Base-by-base conservation (phyloP, 2,329 filamentous ascomycete species). In the Emergomyces pasteurianus region DNA sequence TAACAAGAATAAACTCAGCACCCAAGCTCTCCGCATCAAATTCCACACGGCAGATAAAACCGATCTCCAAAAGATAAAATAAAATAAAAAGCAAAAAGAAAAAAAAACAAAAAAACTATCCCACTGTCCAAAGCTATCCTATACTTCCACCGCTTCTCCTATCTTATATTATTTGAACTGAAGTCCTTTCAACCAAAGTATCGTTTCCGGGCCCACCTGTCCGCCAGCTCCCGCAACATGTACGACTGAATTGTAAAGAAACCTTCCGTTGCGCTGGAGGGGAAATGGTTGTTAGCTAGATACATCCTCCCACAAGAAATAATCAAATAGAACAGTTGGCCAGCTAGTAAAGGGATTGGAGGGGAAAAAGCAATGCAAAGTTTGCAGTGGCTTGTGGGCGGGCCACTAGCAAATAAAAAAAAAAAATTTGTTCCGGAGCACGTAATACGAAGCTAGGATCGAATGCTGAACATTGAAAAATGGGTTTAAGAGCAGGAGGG, bases 181-280 rank as follows among this genome's bases (percentile, higher is more conserved):
- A 31, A 42, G 63, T 23, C 46, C 14, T 60, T 58, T 75, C 74
- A 76, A 66, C 73, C 75, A 64, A 77, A 72, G 65, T 78, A 78
- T 63, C 76, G 69, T 67, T 76, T 76, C 61, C 76, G 72, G 68
- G 75, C 76, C 76, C 76, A 78, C 68, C 74, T 71, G 69, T 78
- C 81, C 67, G 77, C 81, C 65, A 79, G 77, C 69, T 80, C 69
- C 66, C 80, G 79, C 75, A 72, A 79, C 81, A 83, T 83, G 72
- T 75, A 80, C 72, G 65, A 69, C 69, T 58, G 46, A n/a, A 53
- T 46, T 42, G 40, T 31, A 28, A 49, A 38, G 49, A 38, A 16
- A 46, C 21, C 6, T 46, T 5, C 10, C 26, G 18, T 43, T 12
- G 2, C 26, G 23, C 46, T 16, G 40, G 18, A 10, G 55, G 34